Evolutionary conservation across 257 asterid species (phyloP).

Genomic region (Capsicum baccatum): DNA sequence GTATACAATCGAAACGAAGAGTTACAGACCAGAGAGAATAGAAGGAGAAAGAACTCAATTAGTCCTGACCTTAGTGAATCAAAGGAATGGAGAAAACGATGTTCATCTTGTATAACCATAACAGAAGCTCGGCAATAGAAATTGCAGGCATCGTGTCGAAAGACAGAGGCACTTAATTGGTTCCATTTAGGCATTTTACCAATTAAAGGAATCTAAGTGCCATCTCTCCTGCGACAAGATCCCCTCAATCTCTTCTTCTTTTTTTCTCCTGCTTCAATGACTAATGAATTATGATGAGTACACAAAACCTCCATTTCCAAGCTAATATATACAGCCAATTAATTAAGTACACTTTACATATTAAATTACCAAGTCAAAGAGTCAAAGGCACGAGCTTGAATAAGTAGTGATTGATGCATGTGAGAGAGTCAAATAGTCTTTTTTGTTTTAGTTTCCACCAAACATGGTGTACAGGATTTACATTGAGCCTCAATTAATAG

Average conservation of each 20-base stretch:
- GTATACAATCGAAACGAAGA: not conserved
- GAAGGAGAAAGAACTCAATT: not conserved
- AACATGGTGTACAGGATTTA: no score
- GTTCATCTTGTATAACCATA: not conserved
- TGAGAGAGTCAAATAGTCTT: not conserved
- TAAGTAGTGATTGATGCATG: not conserved
- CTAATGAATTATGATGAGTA: not conserved
- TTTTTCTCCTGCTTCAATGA: not conserved
- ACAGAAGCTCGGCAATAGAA: not conserved
- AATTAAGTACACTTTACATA: not conserved
- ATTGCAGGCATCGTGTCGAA: conserved; percentile 22
- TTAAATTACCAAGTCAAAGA: conserved; percentile 4
- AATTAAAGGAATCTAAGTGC: conserved; percentile 34
- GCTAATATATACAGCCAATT: not conserved
- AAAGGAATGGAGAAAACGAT: not conserved
- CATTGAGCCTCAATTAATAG: no score
- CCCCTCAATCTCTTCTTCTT: conserved; percentile 1
- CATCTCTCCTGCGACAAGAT: conserved; percentile 55
- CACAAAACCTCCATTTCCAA: not conserved
- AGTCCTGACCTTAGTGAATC: not conserved
- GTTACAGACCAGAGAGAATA: not conserved
- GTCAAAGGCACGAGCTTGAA: conserved; percentile 14
- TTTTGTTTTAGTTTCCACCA: no score
- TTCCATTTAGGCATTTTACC: not conserved
- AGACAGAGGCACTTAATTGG: conserved; percentile 4